phyloP scores from a whole-genome alignment of 129 eudicot species.

The Lactuca sativa region DNA sequence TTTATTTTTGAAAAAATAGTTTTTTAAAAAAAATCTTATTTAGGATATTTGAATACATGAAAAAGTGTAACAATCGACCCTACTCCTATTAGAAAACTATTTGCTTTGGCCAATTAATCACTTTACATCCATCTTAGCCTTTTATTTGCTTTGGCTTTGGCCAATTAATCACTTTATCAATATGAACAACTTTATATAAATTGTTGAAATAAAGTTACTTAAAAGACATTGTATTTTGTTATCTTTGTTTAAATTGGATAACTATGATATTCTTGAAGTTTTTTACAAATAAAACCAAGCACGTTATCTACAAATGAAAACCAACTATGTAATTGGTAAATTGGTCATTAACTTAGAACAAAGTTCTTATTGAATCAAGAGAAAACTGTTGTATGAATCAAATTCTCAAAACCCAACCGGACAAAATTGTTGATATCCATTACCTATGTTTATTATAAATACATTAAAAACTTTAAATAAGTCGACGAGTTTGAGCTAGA shows the following conservation, averaged over 20 bases:
- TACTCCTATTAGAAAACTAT: background rate
- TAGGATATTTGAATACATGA: background rate
- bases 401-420: too few relatives aligned
- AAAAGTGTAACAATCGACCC: background rate
- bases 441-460: too few relatives aligned
- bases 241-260: background rate
- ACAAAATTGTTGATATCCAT: too few relatives aligned
- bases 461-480: too few relatives aligned
- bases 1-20: background rate
- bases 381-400: too few relatives aligned
- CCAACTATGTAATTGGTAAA: too few relatives aligned
- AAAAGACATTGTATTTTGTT: background rate
- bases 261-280: background rate
- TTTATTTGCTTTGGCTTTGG: background rate
- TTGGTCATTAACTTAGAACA: too few relatives aligned
- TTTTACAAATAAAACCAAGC: too few relatives aligned
- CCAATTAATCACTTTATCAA: background rate
- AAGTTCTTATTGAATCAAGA: too few relatives aligned
- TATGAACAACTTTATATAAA: background rate
- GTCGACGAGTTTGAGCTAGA: too few relatives aligned
- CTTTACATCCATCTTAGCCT: background rate
- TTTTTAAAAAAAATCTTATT: too few relatives aligned
- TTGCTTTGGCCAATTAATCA: background rate
- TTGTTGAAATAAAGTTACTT: background rate
- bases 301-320: too few relatives aligned